Conservation (phyloP, 306 rosid species). For the Cucurbita ficifolia region DNA sequence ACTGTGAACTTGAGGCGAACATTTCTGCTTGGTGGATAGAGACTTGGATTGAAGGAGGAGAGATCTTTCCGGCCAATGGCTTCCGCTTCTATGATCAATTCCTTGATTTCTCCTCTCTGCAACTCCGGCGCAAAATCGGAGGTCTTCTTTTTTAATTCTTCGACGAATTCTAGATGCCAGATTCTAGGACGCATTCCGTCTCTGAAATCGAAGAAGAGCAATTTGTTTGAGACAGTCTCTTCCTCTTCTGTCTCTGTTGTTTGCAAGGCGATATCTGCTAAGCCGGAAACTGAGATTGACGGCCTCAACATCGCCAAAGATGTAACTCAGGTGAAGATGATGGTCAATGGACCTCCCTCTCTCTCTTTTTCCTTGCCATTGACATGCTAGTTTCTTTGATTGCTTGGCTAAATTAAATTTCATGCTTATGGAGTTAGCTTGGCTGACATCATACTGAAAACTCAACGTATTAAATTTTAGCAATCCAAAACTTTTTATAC, state of each 20-base stretch:
- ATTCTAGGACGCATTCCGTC: constrained; percentile 3
- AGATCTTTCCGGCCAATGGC: constrained; percentile 24
- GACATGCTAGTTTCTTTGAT: background rate
- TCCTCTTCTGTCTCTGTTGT: constrained; percentile 21
- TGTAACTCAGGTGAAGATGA: constrained; percentile 31
- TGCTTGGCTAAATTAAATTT: background rate
- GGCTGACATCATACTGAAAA: background rate
- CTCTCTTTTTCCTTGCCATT: background rate
- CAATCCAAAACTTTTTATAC: background rate
- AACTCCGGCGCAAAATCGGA: constrained; percentile 21
- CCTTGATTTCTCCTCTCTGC: constrained; percentile 25
- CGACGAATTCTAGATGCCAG: constrained; percentile 12
- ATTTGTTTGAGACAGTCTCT: background rate
- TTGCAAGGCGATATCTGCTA: constrained; percentile 60
- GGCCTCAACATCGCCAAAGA: constrained; percentile 87
- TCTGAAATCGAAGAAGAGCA: constrained; percentile 9
- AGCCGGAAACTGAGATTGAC: constrained; percentile 39
- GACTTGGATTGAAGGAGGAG: background rate
- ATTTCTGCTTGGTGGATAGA: background rate
- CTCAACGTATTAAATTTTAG: background rate
- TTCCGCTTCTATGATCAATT: constrained; percentile 24
- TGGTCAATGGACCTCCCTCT: background rate
- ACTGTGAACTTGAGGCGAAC: background rate
- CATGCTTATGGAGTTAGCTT: background rate
- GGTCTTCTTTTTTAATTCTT: constrained; percentile 2